A percentile compares a stretch with the other conserved stretches of the same genome.
Evolutionary conservation across 1,284 basidiomycete species (phyloP).

Genomic region (Kwoniella shivajii): DNA sequence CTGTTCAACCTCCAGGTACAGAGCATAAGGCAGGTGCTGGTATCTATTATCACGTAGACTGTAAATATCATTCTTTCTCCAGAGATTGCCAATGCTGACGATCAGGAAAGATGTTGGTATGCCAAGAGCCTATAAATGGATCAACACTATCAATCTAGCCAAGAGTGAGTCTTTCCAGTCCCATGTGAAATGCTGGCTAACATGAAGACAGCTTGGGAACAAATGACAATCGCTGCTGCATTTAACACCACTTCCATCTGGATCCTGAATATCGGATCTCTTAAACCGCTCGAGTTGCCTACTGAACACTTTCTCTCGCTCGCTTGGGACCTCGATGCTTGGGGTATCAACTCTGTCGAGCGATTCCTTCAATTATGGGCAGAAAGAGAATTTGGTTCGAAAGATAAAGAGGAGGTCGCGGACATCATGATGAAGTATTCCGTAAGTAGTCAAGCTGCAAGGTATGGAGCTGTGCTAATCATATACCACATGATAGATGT

Average conservation of each 20-base stretch:
- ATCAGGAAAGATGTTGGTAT: conserved; percentile 27
- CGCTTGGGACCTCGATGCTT: conserved; percentile 32
- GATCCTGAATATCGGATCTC: conserved; percentile 35
- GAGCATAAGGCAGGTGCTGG: conserved; percentile 65
- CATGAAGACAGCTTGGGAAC: conserved; percentile 30
- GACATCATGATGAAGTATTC: conserved; percentile 34
- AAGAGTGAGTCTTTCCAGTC: conserved; percentile 19
- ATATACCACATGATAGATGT: conserved; percentile 20
- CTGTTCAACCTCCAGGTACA: conserved; percentile 56
- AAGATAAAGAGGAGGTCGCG: conserved; percentile 23
- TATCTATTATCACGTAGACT: conserved; percentile 66
- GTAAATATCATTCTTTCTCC: conserved; percentile 7
- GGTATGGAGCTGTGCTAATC: too few species aligned
- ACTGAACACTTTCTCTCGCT: conserved; percentile 32
- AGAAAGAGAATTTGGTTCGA: conserved; percentile 29
- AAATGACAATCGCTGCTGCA: conserved; percentile 37
- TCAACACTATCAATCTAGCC: conserved; percentile 35
- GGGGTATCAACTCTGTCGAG: conserved; percentile 23
- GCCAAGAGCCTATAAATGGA: conserved; percentile 54
- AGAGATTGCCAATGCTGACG: background rate
- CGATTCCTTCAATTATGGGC: conserved; percentile 30
- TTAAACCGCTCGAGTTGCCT: conserved; percentile 37
- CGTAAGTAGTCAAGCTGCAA: too few species aligned
- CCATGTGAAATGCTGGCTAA: background rate
- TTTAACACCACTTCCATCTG: conserved; percentile 38